Evolutionary conservation across 805 yeast genomes (phyloP).

Genomic region (Ogataea degrootiae): DNA sequence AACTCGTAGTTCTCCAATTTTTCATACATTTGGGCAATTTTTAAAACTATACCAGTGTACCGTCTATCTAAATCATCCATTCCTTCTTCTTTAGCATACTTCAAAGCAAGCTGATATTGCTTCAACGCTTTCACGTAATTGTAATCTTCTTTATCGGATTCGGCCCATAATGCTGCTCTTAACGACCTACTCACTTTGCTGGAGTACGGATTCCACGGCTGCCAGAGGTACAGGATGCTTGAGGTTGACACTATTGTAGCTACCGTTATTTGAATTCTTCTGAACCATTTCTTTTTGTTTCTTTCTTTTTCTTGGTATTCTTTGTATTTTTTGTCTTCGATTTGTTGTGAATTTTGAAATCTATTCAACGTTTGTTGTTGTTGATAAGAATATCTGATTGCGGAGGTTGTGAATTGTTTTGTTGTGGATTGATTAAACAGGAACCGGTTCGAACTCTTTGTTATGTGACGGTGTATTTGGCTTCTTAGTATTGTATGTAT

Average conservation of each 20-base stretch:
- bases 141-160: conserved; percentile 56
- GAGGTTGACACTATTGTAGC: conserved; percentile 17
- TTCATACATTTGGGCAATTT: conserved; percentile 84
- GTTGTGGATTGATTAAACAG: not conserved
- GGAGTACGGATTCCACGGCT: conserved; percentile 32
- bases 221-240: conserved; percentile 25
- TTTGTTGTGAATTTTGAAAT: conserved; percentile 6
- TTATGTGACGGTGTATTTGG: too few species aligned
- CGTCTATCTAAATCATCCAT: conserved; percentile 65
- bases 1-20: conserved; percentile 54
- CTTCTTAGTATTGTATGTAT: too few species aligned
- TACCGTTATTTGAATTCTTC: conserved; percentile 10
- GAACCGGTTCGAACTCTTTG: too few species aligned
- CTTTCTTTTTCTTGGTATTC: conserved; percentile 8
- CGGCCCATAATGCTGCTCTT: conserved; percentile 80
- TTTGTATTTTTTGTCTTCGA: conserved; percentile 5
- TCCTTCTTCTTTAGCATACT: conserved; percentile 50
- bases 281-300: conserved; percentile 11
- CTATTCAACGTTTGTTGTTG: not conserved
- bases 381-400: not conserved
- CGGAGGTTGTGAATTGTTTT: not conserved
- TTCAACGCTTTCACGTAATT: conserved; percentile 64
- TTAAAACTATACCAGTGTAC: conserved; percentile 86
- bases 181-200: conserved; percentile 59
- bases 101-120: conserved; percentile 69